Base-by-base conservation (phyloP, 2,329 filamentous ascomycete genomes). In the Exutisphaerella laricina region DNA sequence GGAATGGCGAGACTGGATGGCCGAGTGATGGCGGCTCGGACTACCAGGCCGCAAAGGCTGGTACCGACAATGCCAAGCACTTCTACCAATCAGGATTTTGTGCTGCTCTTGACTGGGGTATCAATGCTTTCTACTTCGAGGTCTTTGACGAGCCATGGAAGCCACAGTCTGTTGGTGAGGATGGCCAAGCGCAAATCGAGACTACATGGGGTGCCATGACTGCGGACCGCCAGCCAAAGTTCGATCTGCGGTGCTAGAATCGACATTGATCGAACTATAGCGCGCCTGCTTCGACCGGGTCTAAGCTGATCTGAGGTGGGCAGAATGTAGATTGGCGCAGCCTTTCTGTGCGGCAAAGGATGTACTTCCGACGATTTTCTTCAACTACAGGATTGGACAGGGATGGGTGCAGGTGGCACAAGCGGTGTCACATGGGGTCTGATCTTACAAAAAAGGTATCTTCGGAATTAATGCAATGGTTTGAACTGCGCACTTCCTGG, bases 71-170 rank as follows among this genome's bases (percentile, higher is more conserved):
- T 56, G 80, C 80, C 20, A 62, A 72, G 49, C 68, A 65, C 17
- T 86, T 78, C 69, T 85, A 73, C 69, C 66, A 76, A 55, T 41
- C 76, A 33, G 78, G 73, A 50, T 74, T 84, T 57, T 85, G 82
- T 63, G 74, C 73, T 39, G 73, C 82, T 58, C 66, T 84, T 25
- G 71, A 70, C 50, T 84, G 79, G 78, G 79, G 78, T 47, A 71
- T 79, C 50, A 83, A 84, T 56, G 76, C 80, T 42, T 85, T 85
- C 68, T 82, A 77, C 66, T 86, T 86, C 54, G 82, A 85, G 71
- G 81, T 81, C 31, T 84, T 83, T 55, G 82, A 85, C 55, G 82
- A 86, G 43, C 60, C 61, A 46, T 84, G 79, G 78, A 85, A 85
- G 75, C 79, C 81, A 41, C 63, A 70, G 32, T 76, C 73, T 51